A percentile compares a stretch with the other conserved stretches of the same genome.
Evolutionary conservation across 371 early-diverging fungal genomes (phyloP).

Genomic region (Syncephalastrum sp.): DNA sequence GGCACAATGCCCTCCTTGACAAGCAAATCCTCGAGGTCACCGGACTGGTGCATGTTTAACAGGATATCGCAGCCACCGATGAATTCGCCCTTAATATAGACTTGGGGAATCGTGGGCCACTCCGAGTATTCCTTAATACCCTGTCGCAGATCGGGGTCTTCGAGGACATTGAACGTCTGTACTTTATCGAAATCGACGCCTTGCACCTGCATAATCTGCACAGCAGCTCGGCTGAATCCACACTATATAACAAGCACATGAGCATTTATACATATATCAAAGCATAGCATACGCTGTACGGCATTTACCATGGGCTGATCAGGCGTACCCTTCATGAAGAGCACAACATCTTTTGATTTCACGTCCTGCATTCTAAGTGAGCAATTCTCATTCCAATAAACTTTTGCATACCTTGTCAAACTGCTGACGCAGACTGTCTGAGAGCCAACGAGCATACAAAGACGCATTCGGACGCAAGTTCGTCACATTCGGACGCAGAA

Average conservation of each 20-base stretch:
- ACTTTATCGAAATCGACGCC: conserved; percentile 75
- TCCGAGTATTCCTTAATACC: conserved; percentile 94
- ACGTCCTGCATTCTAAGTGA: conserved; percentile 51
- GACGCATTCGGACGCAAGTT: conserved; percentile 26
- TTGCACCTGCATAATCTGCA: conserved; percentile 86
- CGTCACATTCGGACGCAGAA: conserved; percentile 33
- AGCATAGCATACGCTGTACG: background rate
- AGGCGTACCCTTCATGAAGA: conserved; percentile 97
- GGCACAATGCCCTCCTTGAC: conserved; percentile 77
- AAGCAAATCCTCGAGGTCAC: conserved; percentile 85
- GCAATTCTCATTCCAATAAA: background rate
- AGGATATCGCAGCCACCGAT: conserved; percentile 97
- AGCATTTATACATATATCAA: background rate
- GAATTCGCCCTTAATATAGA: conserved; percentile 96
- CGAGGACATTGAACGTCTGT: conserved; percentile 83
- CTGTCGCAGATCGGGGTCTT: conserved; percentile 84
- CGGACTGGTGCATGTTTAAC: conserved; percentile 88
- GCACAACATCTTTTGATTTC: conserved; percentile 67
- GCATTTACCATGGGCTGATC: conserved; percentile 73
- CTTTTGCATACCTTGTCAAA: conserved; percentile 50
- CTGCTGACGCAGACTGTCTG: conserved; percentile 66
- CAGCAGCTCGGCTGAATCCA: conserved; percentile 90
- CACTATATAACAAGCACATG: conserved; percentile 54
- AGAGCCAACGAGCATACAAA: conserved; percentile 75
- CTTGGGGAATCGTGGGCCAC: conserved; percentile 99